Evolutionary conservation across 192 early-diverging fungal species (phyloP), one percentile per base, ranked within the genome.

Genomic region (Coemansia sp.): DNA sequence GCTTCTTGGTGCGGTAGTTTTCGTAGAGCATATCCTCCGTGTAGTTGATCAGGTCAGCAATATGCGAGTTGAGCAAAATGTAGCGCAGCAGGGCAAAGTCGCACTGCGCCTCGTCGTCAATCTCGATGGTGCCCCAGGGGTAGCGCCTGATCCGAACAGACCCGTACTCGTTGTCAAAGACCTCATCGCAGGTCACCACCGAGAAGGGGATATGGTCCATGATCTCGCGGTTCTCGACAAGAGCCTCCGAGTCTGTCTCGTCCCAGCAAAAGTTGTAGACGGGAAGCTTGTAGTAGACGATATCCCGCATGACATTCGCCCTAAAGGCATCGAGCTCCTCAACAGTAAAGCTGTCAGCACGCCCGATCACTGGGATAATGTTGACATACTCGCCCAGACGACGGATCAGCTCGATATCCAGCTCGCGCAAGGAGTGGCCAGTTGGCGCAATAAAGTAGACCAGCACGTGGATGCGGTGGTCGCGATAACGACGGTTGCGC

Each of bases 261-360:
- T 99, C 96, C 70, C 90, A 94, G 48, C 96, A 96, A 83, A 99
- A 99, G 82, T 92, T 94, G 83, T 95, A 99, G 70, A 97, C 93
- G 33, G 95, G 95, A 65, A 99, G 96, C 59, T 92, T 87, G 83
- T 95, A 95, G 76, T 92, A 86, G n/a, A 89, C 88, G 83, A 99
- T 96, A 78, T 99, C 97, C 70, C 95, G 90, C 95, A 98, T 97
- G 62, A 98, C 85, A 77, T 89, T 86, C 70, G 90, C 88, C 85
- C 97, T 97, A 83, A 95, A 99, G 37, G 86, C 84, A 7, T 85
- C 73, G 59, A 98, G 83, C 67, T 95, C 93, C 83, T 86, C 83
- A 14, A 90, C 94, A 91, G 74, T 98, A 94, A 74, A 95, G 96
- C 79, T 98, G 95, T 99, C 97, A 4, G 95, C 89, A 59, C 93